These are phyloP conservation scores for Backusella australiensis DNA, from an alignment of 192 early-diverging fungal species.

Conservation along the genomic window DNA sequence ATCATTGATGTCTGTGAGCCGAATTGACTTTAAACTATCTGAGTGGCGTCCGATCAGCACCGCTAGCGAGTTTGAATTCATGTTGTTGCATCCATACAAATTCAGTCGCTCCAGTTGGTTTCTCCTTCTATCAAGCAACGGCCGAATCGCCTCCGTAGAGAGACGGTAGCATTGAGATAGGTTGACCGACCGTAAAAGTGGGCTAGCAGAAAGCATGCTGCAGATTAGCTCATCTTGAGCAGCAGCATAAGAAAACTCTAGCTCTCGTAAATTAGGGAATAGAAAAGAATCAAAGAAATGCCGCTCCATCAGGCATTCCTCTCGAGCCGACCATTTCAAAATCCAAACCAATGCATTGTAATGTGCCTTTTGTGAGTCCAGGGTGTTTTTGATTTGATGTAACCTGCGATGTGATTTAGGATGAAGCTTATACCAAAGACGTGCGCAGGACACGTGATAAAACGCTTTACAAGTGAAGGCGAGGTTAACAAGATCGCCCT, in stretches of 20 bases:
- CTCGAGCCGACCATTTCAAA: constrained; percentile 27
- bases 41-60: constrained; percentile 21
- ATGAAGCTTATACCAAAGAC: constrained; percentile 27
- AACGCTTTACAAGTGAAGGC: constrained; percentile 25
- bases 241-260: constrained; percentile 33
- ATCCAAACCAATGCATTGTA: constrained; percentile 24
- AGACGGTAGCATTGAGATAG: constrained; percentile 33
- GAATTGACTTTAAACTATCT: constrained; percentile 10
- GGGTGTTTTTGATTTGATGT: constrained; percentile 31
- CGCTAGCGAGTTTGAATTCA: constrained; percentile 16
- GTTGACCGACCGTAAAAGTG: constrained; percentile 24
- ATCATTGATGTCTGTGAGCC: constrained; percentile 35
- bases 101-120: constrained; percentile 20
- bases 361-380: constrained; percentile 18
- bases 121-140: constrained; percentile 14
- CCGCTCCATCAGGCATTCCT: constrained; percentile 27
- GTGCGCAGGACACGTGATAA: constrained; percentile 16
- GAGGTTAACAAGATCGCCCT: constrained; percentile 19
- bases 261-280: constrained; percentile 17
- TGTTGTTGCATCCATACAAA: constrained; percentile 32
- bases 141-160: constrained; percentile 31
- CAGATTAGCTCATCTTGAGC: constrained; percentile 24
- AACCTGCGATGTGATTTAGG: constrained; percentile 24
- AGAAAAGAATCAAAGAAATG: constrained; percentile 28
- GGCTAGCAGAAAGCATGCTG: constrained; percentile 15